Evolutionary conservation across 1,139 yeast species (phyloP).

Genomic region (Hemisphaericaspora subhashii): DNA sequence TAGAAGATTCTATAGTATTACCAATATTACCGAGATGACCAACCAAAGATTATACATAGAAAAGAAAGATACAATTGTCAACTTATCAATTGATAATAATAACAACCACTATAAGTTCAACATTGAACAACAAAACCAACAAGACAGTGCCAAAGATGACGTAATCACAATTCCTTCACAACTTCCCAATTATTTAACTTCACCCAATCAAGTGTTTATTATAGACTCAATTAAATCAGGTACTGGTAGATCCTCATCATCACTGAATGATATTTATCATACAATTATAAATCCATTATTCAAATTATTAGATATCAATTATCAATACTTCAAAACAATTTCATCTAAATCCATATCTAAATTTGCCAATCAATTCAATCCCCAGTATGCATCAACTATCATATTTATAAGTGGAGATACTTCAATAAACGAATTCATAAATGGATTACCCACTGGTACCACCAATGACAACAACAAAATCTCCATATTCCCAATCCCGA

Average conservation of each 20-base stretch:
- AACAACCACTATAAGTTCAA: not conserved
- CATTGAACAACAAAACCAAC: not conserved
- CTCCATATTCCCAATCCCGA: conserved; percentile 57
- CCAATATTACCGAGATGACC: not conserved
- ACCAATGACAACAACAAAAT: conserved; percentile 16
- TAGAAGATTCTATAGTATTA: too few relatives aligned
- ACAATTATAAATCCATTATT: conserved; percentile 49
- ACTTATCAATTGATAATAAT: conserved; percentile 1
- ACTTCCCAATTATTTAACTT: conserved; percentile 2
- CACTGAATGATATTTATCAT: conserved; percentile 39
- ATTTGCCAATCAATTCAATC: conserved; percentile 29
- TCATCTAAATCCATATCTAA: conserved; percentile 31
- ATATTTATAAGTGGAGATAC: conserved; percentile 85
- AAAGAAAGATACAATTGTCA: not conserved
- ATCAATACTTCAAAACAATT: conserved; percentile 42
- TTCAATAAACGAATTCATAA: conserved; percentile 73
- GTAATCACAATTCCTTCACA: not conserved
- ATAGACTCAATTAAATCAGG: conserved; percentile 65
- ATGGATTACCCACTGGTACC: conserved; percentile 40
- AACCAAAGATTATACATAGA: not conserved
- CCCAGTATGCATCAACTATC: conserved; percentile 35
- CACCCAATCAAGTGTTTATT: conserved; percentile 14
- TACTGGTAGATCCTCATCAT: conserved; percentile 40
- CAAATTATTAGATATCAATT: conserved; percentile 29
- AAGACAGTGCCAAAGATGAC: too few relatives aligned